Evolutionary conservation across 2,329 filamentous ascomycete genomes (phyloP).

Genomic region (Xylogone sp.): DNA sequence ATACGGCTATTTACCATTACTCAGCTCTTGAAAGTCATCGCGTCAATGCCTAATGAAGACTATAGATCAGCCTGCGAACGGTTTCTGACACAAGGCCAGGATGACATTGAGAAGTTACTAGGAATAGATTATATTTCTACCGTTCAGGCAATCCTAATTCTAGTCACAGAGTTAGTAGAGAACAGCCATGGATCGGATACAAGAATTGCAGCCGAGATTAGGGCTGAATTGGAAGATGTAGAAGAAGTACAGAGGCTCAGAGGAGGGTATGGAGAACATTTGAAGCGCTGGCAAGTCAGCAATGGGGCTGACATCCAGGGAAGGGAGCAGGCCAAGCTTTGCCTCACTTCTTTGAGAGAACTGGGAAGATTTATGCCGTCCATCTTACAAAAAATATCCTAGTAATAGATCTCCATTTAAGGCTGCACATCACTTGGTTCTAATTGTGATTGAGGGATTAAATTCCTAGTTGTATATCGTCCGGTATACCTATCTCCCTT

Average conservation of each 20-base stretch:
- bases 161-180: constrained; percentile 41
- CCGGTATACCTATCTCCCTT: no score
- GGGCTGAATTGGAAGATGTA: constrained; percentile 46
- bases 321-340: constrained; percentile 1
- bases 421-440: no score
- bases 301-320: neutral
- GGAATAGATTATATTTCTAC: constrained; percentile 49
- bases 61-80: constrained; percentile 20
- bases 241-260: constrained; percentile 31
- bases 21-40: constrained; percentile 48
- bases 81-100: constrained; percentile 14
- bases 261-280: constrained; percentile 1
- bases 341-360: neutral
- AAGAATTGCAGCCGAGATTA: constrained; percentile 40
- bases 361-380: neutral
- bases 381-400: neutral
- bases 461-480: no score
- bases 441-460: no score
- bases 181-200: constrained; percentile 42
- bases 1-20: constrained; percentile 49
- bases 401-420: neutral
- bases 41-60: constrained; percentile 29
- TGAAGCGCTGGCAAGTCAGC: constrained; percentile 11
- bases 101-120: constrained; percentile 28
- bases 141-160: constrained; percentile 48